Evolutionary conservation across 2,329 filamentous ascomycete species (phyloP).

Genomic region (Botrytis paeoniae): DNA sequence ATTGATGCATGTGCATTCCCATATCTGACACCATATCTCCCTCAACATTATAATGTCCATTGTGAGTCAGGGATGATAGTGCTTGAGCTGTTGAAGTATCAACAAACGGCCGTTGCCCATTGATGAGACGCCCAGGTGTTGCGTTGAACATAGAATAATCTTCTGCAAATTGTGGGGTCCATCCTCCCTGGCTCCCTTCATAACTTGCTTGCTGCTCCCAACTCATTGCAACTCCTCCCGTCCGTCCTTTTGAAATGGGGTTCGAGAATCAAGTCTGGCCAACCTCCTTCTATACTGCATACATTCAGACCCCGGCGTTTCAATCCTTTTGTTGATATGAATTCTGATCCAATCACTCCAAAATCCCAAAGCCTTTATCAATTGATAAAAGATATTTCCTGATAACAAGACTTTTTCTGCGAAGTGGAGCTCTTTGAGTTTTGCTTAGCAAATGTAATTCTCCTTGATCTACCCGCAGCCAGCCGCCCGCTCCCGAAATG

Average conservation of each 20-base stretch:
- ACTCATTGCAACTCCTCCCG: slow-evolving; percentile 55
- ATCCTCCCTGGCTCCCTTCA: slow-evolving; percentile 47
- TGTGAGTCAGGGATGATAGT: slow-evolving; percentile 37
- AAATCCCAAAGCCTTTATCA: not conserved
- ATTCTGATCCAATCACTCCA: not conserved
- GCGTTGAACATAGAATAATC: slow-evolving; percentile 64
- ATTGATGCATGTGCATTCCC: slow-evolving; percentile 61
- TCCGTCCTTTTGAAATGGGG: slow-evolving; percentile 6
- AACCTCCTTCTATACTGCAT: slow-evolving; percentile 15
- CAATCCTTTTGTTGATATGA: slow-evolving; percentile 1
- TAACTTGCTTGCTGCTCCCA: slow-evolving; percentile 53
- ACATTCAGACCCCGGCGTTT: slow-evolving; percentile 11
- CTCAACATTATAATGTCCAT: slow-evolving; percentile 48
- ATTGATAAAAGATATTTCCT: slow-evolving; percentile 1
- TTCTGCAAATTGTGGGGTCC: slow-evolving; percentile 62
- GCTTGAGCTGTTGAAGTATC: slow-evolving; percentile 31
- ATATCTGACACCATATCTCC: slow-evolving; percentile 51
- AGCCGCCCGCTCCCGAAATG: slow-evolving; percentile 1
- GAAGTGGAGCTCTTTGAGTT: slow-evolving; percentile 17
- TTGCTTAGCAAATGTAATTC: slow-evolving; percentile 17
- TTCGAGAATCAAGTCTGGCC: slow-evolving; percentile 11
- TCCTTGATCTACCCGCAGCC: slow-evolving; percentile 10
- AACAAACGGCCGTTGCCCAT: slow-evolving; percentile 32
- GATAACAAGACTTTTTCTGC: slow-evolving; percentile 15
- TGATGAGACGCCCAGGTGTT: slow-evolving; percentile 57